These are phyloP conservation scores for Metarhizium humberi DNA, from an alignment of 2,329 filamentous ascomycete genomes.

Conservation along the genomic window DNA sequence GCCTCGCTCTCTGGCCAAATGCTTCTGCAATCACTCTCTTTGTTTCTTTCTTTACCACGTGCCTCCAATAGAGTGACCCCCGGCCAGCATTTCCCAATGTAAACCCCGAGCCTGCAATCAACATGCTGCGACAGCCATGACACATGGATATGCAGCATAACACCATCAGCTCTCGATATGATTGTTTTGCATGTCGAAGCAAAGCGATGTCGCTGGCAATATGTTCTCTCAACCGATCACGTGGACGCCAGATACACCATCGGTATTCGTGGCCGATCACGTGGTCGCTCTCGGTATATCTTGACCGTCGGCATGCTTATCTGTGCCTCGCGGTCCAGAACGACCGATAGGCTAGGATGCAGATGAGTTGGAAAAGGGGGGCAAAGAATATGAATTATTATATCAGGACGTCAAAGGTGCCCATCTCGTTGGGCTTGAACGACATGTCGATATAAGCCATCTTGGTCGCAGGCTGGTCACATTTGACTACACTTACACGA, in stretches of 20 bases:
- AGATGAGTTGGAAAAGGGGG: not conserved
- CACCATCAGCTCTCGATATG: too few relatives aligned
- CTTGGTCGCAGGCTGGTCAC: too few relatives aligned
- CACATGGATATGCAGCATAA: too few relatives aligned
- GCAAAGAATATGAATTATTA: slow-evolving; percentile 4
- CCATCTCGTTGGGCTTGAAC: too few relatives aligned
- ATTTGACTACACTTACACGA: not conserved
- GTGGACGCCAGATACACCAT: not conserved
- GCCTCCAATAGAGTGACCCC: too few relatives aligned
- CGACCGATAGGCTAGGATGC: not conserved
- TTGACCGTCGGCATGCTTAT: not conserved
- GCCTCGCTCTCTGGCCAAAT: too few relatives aligned
- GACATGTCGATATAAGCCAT: too few relatives aligned
- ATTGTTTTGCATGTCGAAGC: not conserved
- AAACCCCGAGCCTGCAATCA: too few relatives aligned
- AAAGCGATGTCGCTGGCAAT: not conserved
- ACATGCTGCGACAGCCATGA: too few relatives aligned
- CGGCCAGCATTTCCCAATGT: too few relatives aligned
- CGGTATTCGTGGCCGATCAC: slow-evolving; percentile 5
- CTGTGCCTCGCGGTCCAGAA: not conserved
- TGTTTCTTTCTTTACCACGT: too few relatives aligned
- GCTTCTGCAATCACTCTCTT: too few relatives aligned
- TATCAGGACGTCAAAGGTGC: slow-evolving; percentile 8
- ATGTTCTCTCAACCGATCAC: slow-evolving; percentile 1
- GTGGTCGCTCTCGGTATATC: slow-evolving; percentile 4